A percentile compares a stretch with the other conserved stretches of the same genome.
Conservation (phyloP, 768 basidiomycete genomes). For the Symmetrospora coprosmae region DNA sequence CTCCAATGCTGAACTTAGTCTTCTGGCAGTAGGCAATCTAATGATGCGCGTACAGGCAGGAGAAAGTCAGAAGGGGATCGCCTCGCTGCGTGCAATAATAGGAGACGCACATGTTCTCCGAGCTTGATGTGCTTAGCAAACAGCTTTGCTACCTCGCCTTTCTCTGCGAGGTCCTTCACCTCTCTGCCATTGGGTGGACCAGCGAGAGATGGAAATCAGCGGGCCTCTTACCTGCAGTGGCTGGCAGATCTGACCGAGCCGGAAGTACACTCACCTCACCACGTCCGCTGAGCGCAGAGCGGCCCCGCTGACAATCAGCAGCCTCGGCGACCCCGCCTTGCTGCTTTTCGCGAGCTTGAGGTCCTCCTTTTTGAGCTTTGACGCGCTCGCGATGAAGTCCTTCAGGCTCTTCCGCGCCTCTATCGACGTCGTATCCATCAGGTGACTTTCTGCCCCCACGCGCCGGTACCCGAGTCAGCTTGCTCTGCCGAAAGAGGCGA, state of each 20-base stretch:
- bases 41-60: too few relatives aligned
- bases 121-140: constrained; percentile 52
- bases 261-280: constrained; percentile 50
- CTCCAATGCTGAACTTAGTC: constrained; percentile 76
- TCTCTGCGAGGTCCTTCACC: constrained; percentile 38
- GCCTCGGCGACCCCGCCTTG: constrained; percentile 64
- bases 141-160: constrained; percentile 82
- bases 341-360: constrained; percentile 37
- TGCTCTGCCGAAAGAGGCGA: not conserved
- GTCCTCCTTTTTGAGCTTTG: not conserved
- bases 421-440: not conserved
- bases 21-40: constrained; percentile 68
- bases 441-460: not conserved
- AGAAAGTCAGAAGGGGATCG: not conserved
- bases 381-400: not conserved
- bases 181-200: constrained; percentile 39
- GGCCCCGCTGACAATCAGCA: constrained; percentile 72
- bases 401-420: not conserved
- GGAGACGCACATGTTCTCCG: not conserved
- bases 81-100: not conserved
- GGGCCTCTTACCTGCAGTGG: too few relatives aligned
- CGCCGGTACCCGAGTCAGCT: not conserved
- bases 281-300: constrained; percentile 84
- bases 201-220: too few relatives aligned
- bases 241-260: too few relatives aligned